Percentiles rank a stretch among this genome's conserved stretches.
Evolutionary conservation across 1,284 basidiomycete genomes (phyloP).

Genomic region (Puccinia polysora): DNA sequence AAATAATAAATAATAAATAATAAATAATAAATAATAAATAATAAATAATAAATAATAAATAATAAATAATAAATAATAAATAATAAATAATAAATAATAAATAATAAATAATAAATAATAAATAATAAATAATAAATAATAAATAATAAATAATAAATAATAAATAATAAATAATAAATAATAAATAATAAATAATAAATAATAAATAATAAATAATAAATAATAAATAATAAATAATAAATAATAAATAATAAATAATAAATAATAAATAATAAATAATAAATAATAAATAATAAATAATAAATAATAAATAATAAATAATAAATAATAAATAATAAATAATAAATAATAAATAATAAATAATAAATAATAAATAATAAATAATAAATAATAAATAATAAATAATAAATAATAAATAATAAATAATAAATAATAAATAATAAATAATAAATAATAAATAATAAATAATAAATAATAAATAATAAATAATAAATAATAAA

Average conservation of each 20-base stretch:
- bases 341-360: slow-evolving; percentile 1
- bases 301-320: not conserved
- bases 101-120: not conserved
- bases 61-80: not conserved
- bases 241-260: too few species aligned
- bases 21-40: not conserved
- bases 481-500: too few species aligned
- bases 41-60: not conserved
- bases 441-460: too few species aligned
- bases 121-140: not conserved
- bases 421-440: too few species aligned
- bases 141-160: not conserved
- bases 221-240: too few species aligned
- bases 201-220: too few species aligned
- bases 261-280: too few species aligned
- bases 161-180: not conserved
- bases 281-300: not conserved
- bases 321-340: not conserved
- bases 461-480: too few species aligned
- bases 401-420: not conserved
- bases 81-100: not conserved
- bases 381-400: slow-evolving; percentile 1
- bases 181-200: not conserved
- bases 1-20: not conserved
- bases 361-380: slow-evolving; percentile 4